Base-by-base conservation (phyloP, 2,329 filamentous ascomycete species). In the Botrytis medusae region DNA sequence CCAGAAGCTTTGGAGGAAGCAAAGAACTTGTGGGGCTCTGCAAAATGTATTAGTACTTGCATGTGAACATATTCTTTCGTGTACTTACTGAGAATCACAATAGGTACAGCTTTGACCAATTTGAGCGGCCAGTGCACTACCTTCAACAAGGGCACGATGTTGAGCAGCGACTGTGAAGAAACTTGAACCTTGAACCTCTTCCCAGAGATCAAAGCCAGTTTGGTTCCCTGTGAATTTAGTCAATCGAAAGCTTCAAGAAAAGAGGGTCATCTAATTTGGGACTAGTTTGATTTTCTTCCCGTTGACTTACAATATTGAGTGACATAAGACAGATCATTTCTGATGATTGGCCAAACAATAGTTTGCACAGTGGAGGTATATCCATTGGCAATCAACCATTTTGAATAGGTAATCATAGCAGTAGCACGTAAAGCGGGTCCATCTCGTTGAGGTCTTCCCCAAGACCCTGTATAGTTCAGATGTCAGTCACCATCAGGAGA, bases 401-500 rank as follows among this genome's bases (percentile, higher is more conserved):
- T 90, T 10, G 91, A 88, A 79, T 95, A 96, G 0, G 86, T 85
- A 71, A 92, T 91, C 78, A 96, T 82, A 3, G 93, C 89, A 63
- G 89, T 93, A 1, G 92, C 93, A 69, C 93, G 87, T 57, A 96
- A 86, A 34, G 93, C 89, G 37, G 93, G 93, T 0, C 93, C 93
- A 81, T 96, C 93, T 60, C 91, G 87, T 82, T 96, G 93, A 20
- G 93, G 93, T 32, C 93, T 89, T 42, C 92, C 93, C 93, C 93
- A 95, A 9, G 83, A 70, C 20, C 80, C 65, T 69, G 34, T 25
- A 29, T 6, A 57, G 25, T 25, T 54, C 51, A 57, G 37, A 57
- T 44, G 51, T 69, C 65, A 69, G 48, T 59, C 40, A 32, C 54
- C 34, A 32, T 25, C 37, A 32, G 18, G n/a, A 32, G 20, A 57